Evolutionary conservation across 768 basidiomycete genomes (phyloP).

Genomic region (Mycena chlorophos): DNA sequence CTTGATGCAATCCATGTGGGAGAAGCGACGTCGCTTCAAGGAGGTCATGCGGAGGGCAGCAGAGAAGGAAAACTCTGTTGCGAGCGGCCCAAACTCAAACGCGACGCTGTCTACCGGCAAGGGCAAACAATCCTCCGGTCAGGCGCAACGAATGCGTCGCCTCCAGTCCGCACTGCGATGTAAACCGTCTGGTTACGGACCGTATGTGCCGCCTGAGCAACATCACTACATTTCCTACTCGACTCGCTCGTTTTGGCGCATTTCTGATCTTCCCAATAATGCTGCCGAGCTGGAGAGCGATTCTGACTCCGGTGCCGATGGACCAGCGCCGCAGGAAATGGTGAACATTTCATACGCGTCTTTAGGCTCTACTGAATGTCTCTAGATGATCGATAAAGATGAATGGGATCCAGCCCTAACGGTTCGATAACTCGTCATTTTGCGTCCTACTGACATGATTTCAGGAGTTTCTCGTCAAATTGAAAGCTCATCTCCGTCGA

Average conservation of each 20-base stretch:
- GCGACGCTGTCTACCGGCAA: not conserved
- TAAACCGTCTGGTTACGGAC: not conserved
- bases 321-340: not conserved
- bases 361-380: not conserved
- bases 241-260: not conserved
- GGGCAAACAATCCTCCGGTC: not conserved
- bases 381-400: not conserved
- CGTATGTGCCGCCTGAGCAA: not conserved
- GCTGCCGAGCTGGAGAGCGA: not conserved
- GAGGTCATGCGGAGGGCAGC: not conserved
- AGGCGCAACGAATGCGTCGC: not conserved
- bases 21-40: not conserved
- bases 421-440: not conserved
- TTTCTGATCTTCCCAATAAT: not conserved
- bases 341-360: not conserved
- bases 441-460: not conserved
- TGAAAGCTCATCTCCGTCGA: not conserved
- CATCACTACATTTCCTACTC: not conserved
- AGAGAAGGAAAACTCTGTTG: too few relatives aligned
- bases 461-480: constrained; percentile 2
- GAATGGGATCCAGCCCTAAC: constrained; percentile 2
- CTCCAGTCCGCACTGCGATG: not conserved
- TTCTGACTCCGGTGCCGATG: not conserved
- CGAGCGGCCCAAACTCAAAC: not conserved
- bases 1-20: not conserved